Base-by-base conservation (phyloP, 2,329 filamentous ascomycete genomes). In the Ascocoryne sarcoides region DNA sequence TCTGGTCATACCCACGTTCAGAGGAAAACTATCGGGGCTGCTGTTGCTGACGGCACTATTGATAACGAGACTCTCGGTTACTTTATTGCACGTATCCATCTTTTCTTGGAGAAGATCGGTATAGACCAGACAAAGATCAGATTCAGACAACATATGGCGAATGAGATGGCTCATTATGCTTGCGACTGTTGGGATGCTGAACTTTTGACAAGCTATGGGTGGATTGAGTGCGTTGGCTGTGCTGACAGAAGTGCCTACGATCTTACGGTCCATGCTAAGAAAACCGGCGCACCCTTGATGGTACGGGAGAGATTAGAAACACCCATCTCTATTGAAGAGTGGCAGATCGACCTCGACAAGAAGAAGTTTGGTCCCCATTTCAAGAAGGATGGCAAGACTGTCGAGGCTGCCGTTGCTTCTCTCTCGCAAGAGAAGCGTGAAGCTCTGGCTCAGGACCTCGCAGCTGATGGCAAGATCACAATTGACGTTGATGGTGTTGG, bases 51-150 rank as follows among this genome's bases (percentile, higher is more conserved):
- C 36, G 79, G 82, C 37, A 72, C 92, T 19, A 86, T 98, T 12
- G 89, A 98, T 63, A 98, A 96, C 64, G 89, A 98, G 72, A 98
- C 92, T 0, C 75, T 98, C 32, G 92, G 92, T 47, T 98, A 98
- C 70, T 98, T 98, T 72, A 69, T 98, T 36, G 92, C 87, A 32
- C 81, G 92, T 41, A 95, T 98, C 57, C 82, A 92, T 60, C 76
- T 86, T 30, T 98, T 96, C 75, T 73, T 96, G 52, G 64, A 83
- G 58, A 88, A 82, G 65, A 82, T 98, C 53, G 92, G 92, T 59
- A 73, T 94, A 35, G 90, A 96, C 61, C 71, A 78, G 60, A 75
- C 69, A 51, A 98, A 96, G 71, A 76, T 96, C 54, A 84, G 92
- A 39, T 96, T 96, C 75, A 79, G 92, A 58, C 92, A 98, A 66